phyloP scores from a whole-genome alignment of 2,329 filamentous ascomycete genomes.

The Leptographium lundbergii region DNA sequence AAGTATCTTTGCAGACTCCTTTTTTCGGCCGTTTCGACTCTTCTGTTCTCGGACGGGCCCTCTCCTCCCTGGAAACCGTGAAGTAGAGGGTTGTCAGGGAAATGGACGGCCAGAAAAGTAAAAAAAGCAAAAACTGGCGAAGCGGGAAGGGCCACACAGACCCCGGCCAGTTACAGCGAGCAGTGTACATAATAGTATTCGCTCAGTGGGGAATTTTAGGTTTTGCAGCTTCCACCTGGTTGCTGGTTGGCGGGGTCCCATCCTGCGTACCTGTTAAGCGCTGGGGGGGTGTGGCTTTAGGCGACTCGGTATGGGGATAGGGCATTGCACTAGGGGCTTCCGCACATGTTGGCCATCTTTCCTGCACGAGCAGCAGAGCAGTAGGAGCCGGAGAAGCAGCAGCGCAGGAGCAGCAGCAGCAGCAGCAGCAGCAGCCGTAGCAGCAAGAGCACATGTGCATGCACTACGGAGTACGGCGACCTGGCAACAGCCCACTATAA shows the following conservation, averaged over 20 bases:
- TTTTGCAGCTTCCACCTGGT: neutral
- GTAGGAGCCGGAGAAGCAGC: no score
- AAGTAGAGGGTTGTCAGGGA: constrained; percentile 2
- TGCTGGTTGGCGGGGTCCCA: constrained; percentile 1
- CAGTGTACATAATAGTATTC: neutral
- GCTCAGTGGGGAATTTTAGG: constrained; percentile 2
- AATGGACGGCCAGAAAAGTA: neutral
- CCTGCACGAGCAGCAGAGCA: no score
- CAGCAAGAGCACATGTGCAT: neutral
- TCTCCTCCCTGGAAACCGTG: constrained; percentile 1
- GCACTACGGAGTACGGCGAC: neutral
- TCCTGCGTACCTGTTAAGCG: neutral
- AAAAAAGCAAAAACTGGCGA: neutral
- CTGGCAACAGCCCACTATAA: constrained; percentile 1
- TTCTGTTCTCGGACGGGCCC: neutral
- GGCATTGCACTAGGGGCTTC: neutral
- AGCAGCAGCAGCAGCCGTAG: neutral
- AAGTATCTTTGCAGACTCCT: neutral
- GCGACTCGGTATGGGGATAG: neutral
- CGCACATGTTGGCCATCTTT: neutral
- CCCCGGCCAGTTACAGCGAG: neutral
- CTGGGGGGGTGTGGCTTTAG: neutral
- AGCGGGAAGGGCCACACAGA: neutral
- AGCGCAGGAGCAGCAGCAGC: neutral
- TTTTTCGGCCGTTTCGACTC: neutral